phyloP scores from a whole-genome alignment of 2,329 filamentous ascomycete species.

The Penicillium sp. region DNA sequence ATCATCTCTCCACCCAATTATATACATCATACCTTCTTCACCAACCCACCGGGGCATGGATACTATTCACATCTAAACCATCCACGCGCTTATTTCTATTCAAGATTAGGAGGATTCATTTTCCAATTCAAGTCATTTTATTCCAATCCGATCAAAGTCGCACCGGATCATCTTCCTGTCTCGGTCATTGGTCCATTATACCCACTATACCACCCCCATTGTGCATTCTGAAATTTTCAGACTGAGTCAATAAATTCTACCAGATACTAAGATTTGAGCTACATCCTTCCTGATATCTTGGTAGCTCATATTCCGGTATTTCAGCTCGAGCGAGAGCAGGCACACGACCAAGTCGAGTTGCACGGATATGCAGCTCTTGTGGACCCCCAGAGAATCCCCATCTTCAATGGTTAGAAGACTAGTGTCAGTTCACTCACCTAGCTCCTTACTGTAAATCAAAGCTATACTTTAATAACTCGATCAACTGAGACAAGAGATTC shows the following conservation, averaged over 20 bases:
- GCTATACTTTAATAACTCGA: not conserved
- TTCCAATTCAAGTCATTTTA: no score
- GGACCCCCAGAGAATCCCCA: not conserved
- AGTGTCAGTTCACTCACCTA: not conserved
- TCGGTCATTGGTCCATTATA: no score
- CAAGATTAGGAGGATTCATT: no score
- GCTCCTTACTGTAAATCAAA: not conserved
- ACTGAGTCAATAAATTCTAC: no score
- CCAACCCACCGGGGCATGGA: no score
- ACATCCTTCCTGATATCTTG: not conserved
- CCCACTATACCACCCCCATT: no score
- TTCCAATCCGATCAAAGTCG: no score
- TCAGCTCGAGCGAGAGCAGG: not conserved
- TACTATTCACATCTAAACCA: no score
- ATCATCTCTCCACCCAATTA: not conserved
- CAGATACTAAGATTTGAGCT: no score
- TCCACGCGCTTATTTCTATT: no score
- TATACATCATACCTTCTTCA: not conserved
- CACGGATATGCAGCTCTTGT: not conserved
- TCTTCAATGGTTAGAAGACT: not conserved
- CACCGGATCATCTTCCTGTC: no score
- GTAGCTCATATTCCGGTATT: not conserved
- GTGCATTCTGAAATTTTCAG: no score
- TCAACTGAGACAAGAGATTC: not conserved
- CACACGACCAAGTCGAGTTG: not conserved